Evolutionary conservation across 345 rosid species (phyloP).

Genomic region (Populus davidiana): DNA sequence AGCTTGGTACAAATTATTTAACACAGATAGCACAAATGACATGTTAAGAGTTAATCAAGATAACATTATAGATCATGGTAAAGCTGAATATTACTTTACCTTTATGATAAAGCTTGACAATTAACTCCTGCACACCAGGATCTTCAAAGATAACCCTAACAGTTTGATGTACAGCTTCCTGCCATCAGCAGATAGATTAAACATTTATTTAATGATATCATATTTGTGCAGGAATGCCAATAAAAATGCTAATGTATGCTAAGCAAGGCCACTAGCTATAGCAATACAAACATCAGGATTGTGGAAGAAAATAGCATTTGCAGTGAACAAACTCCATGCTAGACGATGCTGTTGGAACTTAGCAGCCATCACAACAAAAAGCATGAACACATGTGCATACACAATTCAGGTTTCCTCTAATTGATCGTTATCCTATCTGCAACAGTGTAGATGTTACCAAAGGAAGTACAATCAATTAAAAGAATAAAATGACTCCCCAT

Average conservation of each 20-base stretch:
- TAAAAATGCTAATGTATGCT: background rate
- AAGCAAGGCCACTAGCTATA: slow-evolving; percentile 4
- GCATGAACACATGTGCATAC: background rate
- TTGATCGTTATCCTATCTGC: background rate
- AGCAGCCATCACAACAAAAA: background rate
- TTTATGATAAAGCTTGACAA: slow-evolving; percentile 89
- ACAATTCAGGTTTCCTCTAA: background rate
- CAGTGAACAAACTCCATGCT: background rate
- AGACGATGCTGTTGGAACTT: background rate
- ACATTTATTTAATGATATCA: background rate
- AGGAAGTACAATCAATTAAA: background rate
- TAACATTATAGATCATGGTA: background rate
- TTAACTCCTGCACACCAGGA: slow-evolving; percentile 94
- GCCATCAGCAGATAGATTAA: slow-evolving; percentile 25
- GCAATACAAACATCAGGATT: background rate
- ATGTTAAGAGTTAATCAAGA: background rate
- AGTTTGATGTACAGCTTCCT: slow-evolving; percentile 95
- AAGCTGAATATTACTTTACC: slow-evolving; percentile 39
- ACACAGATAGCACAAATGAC: background rate
- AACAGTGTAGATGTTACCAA: background rate
- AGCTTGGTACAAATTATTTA: background rate
- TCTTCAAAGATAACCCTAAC: slow-evolving; percentile 92
- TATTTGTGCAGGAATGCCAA: slow-evolving; percentile 4
- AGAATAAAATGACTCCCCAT: background rate
- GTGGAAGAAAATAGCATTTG: slow-evolving; percentile 1